Evolutionary conservation across 2,329 filamentous ascomycete species (phyloP), one percentile per base, ranked within the genome.

Genomic region (Epicoccum sorghinum): DNA sequence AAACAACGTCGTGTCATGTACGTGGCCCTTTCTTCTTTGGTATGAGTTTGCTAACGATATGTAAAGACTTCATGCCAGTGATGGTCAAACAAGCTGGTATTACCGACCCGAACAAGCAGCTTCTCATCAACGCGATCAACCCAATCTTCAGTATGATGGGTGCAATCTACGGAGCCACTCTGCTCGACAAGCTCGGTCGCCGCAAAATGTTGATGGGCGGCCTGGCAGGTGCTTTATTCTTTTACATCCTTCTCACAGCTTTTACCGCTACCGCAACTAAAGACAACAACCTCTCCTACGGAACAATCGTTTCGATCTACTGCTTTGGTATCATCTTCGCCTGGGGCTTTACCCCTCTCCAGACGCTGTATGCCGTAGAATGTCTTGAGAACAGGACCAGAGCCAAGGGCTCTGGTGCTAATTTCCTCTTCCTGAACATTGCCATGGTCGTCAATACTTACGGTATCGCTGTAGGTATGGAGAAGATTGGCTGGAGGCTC

Each of bases 71-170:
- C 3, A 69, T 74, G 62, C 68, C 67, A 0, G 35, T 59, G 25
- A 74, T 76, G 73, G 59, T 75, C 41, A 65, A 72, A 32, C 59
- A 72, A 4, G 75, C 73, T 1, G 75, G 75, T 23, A 77, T 77
- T 47, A 65, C 53, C 0, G 62, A 71, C 40, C 66, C 70, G 0
- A 65, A 70, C 55, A 72, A 66, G 10, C 73, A 77, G 50, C 66
- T 78, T 9, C 60, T 77, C 23, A 69, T 78, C 58, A 77, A 77
- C 58, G 75, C 73, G 8, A 76, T 77, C 58, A 74, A 75, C 58
- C 71, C 73, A 9, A 74, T 75, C 42, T 75, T 75, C 63, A 67
- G 66, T 38, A 69, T 76, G 65, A 40, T 75, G 0, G 73, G 69
- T 10, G 73, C 73, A 32, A 62, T 77, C 6, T 75, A 74, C 47